Evolutionary conservation across 2,329 filamentous ascomycete genomes (phyloP).

Genomic region (Penicillium sp.): DNA sequence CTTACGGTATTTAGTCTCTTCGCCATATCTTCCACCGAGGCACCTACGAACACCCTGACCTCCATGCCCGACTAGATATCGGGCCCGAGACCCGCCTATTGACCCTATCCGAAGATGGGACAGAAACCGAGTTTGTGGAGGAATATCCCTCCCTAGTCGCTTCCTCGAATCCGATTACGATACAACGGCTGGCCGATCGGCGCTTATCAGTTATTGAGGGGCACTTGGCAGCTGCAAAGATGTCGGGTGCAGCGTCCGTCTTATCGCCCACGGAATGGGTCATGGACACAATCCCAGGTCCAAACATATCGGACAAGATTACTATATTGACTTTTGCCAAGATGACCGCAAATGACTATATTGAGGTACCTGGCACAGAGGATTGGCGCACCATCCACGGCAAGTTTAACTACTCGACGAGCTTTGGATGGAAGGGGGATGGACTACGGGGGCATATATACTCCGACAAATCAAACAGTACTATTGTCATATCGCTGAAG

Average conservation of each 20-base stretch:
- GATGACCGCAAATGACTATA: constrained; percentile 88
- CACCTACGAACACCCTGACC: constrained; percentile 67
- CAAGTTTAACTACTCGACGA: constrained; percentile 76
- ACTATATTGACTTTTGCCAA: constrained; percentile 79
- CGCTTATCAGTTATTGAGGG: constrained; percentile 71
- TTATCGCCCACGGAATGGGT: constrained; percentile 76
- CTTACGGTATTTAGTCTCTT: constrained; percentile 44
- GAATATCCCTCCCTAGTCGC: constrained; percentile 54
- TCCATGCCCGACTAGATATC: constrained; percentile 75
- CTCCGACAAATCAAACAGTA: constrained; percentile 77
- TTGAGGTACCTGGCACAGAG: constrained; percentile 62
- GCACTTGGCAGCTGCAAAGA: constrained; percentile 67
- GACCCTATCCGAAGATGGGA: constrained; percentile 39
- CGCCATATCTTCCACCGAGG: constrained; percentile 93
- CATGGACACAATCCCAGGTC: constrained; percentile 69
- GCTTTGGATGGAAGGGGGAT: constrained; percentile 90
- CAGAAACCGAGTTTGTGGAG: constrained; percentile 40
- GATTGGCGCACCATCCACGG: constrained; percentile 80
- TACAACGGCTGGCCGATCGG: constrained; percentile 77
- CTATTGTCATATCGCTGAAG: constrained; percentile 87
- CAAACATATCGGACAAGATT: constrained; percentile 78
- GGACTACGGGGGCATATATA: constrained; percentile 90
- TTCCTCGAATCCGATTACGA: constrained; percentile 62
- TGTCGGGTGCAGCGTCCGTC: constrained; percentile 62
- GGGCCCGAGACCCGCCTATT: constrained; percentile 54